Conservation (phyloP, 441 rosid genomes). For the Syzygium syzygioides region DNA sequence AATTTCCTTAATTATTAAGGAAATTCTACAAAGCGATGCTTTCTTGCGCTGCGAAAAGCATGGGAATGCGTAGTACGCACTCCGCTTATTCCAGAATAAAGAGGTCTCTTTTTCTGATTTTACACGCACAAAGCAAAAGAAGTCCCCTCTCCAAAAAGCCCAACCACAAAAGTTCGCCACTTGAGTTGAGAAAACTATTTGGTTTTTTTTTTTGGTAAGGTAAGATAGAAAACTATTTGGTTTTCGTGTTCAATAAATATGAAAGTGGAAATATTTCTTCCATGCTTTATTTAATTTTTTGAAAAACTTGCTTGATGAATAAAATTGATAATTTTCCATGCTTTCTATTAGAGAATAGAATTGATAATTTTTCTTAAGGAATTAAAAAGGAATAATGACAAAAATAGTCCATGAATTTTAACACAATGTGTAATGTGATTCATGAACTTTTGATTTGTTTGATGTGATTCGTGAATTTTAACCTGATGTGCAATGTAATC, state of each 20-base stretch:
- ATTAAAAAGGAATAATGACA: not conserved
- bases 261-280: not conserved
- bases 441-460: too few species aligned
- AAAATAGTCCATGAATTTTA: too few species aligned
- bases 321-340: not conserved
- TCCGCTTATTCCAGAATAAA: slow-evolving; percentile 46
- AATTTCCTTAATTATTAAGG: not conserved
- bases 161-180: slow-evolving; percentile 3
- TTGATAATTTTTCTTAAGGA: not conserved
- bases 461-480: too few species aligned
- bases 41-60: slow-evolving; percentile 10
- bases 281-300: not conserved
- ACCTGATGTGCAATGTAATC: too few species aligned
- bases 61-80: slow-evolving; percentile 45
- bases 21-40: not conserved
- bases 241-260: not conserved
- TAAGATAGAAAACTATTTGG: not conserved
- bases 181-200: not conserved
- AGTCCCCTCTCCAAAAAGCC: not conserved
- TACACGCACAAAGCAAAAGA: slow-evolving; percentile 21
- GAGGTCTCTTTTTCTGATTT: not conserved
- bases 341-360: not conserved
- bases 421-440: too few species aligned
- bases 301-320: not conserved
- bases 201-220: too few species aligned